Percentiles rank a stretch among this genome's conserved stretches.
Conservation (phyloP, 2,329 filamentous ascomycete species). For the Colletotrichum falcatum region DNA sequence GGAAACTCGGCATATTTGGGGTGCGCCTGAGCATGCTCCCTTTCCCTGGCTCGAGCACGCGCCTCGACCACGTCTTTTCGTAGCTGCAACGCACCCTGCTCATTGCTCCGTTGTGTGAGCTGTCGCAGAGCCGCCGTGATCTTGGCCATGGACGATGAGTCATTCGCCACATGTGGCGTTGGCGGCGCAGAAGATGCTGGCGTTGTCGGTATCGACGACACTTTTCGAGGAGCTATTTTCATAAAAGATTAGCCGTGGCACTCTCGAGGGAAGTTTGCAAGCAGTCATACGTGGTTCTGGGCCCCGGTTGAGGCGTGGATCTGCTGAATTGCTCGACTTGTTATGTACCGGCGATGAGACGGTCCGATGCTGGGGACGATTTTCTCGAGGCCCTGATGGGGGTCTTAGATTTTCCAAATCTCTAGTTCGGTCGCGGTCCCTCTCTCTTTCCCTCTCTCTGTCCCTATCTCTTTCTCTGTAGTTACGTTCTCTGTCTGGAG, state of each 20-base stretch:
- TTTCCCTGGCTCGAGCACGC: constrained; percentile 20
- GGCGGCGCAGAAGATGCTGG: constrained; percentile 17
- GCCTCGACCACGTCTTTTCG: constrained; percentile 17
- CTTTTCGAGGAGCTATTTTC: constrained; percentile 11
- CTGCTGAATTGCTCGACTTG: constrained; percentile 2
- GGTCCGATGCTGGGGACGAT: not conserved
- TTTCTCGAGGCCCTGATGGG: not conserved
- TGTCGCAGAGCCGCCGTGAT: constrained; percentile 12
- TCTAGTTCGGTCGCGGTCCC: constrained; percentile 38
- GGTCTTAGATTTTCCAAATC: not conserved
- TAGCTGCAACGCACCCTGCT: constrained; percentile 19
- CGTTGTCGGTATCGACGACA: not conserved
- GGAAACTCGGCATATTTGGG: constrained; percentile 32
- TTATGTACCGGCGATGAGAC: constrained; percentile 19
- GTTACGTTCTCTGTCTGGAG: constrained; percentile 3
- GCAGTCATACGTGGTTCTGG: constrained; percentile 5
- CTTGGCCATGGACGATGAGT: constrained; percentile 3
- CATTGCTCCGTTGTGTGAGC: constrained; percentile 13
- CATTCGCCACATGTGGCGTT: not conserved
- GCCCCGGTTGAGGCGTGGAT: not conserved
- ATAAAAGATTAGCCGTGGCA: not conserved
- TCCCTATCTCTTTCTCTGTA: not conserved
- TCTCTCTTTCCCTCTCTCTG: not conserved
- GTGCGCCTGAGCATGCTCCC: not conserved
- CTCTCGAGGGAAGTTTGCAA: not conserved